phyloP scores from a whole-genome alignment of 352 stramenopile species.

The Pythium chondricola region DNA sequence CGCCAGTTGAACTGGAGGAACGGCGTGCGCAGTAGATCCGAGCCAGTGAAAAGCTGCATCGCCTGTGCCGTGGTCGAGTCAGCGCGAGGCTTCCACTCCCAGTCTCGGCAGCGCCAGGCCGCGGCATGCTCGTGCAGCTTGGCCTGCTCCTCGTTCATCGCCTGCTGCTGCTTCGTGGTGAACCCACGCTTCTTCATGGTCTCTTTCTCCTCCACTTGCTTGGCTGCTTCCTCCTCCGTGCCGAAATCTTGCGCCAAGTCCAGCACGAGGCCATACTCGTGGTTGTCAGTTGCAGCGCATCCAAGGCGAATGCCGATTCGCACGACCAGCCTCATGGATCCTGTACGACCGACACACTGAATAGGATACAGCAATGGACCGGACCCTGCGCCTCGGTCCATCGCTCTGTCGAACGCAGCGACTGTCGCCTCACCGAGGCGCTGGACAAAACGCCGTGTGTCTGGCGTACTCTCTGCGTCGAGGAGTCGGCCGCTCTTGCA shows the following conservation, averaged over 20 bases:
- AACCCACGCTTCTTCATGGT: slow-evolving; percentile 27
- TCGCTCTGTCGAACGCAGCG: slow-evolving; percentile 40
- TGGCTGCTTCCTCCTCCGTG: background rate
- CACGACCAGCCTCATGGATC: slow-evolving; percentile 34
- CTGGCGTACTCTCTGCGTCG: slow-evolving; percentile 45
- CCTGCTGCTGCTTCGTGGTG: slow-evolving; percentile 30
- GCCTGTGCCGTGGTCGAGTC: background rate
- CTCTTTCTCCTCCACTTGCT: slow-evolving; percentile 6
- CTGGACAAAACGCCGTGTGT: slow-evolving; percentile 45
- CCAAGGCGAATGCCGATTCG: slow-evolving; percentile 43
- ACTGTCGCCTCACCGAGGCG: slow-evolving; percentile 41
- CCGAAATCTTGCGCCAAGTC: slow-evolving; percentile 49
- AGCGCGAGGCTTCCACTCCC: slow-evolving; percentile 31
- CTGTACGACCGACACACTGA: slow-evolving; percentile 29
- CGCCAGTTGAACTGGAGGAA: slow-evolving; percentile 55
- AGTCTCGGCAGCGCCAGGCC: slow-evolving; percentile 28
- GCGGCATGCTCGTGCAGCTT: slow-evolving; percentile 2
- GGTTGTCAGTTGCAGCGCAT: slow-evolving; percentile 33
- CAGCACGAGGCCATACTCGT: slow-evolving; percentile 61
- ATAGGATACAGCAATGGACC: slow-evolving; percentile 49
- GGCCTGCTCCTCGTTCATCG: slow-evolving; percentile 18
- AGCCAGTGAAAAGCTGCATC: slow-evolving; percentile 30
- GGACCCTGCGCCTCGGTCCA: slow-evolving; percentile 22
- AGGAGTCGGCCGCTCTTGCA: slow-evolving; percentile 56
- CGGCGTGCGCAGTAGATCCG: slow-evolving; percentile 39